Percentiles rank a stretch among this genome's conserved stretches.
These are phyloP conservation scores for Ustilago cynodontis DNA, from an alignment of 1,284 basidiomycete species.

Conservation along the genomic window DNA sequence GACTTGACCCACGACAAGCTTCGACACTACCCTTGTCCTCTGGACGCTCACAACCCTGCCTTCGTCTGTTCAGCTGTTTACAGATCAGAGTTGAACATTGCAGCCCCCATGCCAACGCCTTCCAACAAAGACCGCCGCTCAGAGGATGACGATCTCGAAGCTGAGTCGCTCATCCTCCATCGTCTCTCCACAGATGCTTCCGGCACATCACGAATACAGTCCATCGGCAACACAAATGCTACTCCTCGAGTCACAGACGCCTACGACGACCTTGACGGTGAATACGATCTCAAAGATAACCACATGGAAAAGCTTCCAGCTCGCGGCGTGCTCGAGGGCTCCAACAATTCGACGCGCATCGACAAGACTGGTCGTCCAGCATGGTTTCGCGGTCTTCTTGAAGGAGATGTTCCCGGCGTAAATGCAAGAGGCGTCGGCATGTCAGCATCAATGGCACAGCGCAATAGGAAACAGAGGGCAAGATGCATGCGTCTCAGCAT, in stretches of 20 bases:
- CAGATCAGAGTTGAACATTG: no score
- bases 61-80: neutral
- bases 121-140: slow-evolving; percentile 35
- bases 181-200: slow-evolving; percentile 44
- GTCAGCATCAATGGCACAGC: slow-evolving; percentile 36
- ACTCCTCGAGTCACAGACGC: slow-evolving; percentile 40
- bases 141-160: slow-evolving; percentile 49
- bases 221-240: slow-evolving; percentile 12
- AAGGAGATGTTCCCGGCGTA: slow-evolving; percentile 41
- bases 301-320: slow-evolving; percentile 36
- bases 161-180: slow-evolving; percentile 53
- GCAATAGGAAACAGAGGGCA: slow-evolving; percentile 29
- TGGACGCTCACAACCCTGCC: no score
- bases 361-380: slow-evolving; percentile 63
- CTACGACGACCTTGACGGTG: slow-evolving; percentile 47
- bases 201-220: slow-evolving; percentile 31
- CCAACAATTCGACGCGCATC: slow-evolving; percentile 38
- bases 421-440: slow-evolving; percentile 35
- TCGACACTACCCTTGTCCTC: neutral
- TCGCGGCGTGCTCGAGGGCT: slow-evolving; percentile 42
- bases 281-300: slow-evolving; percentile 27
- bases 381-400: slow-evolving; percentile 51
- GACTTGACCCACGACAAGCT: neutral
- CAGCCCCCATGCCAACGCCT: slow-evolving; percentile 10
- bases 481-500: slow-evolving; percentile 29